A percentile compares a stretch with the other conserved stretches of the same genome.
phyloP scores from a whole-genome alignment of 140 eudicot genomes.

The Cichorium intybus region DNA sequence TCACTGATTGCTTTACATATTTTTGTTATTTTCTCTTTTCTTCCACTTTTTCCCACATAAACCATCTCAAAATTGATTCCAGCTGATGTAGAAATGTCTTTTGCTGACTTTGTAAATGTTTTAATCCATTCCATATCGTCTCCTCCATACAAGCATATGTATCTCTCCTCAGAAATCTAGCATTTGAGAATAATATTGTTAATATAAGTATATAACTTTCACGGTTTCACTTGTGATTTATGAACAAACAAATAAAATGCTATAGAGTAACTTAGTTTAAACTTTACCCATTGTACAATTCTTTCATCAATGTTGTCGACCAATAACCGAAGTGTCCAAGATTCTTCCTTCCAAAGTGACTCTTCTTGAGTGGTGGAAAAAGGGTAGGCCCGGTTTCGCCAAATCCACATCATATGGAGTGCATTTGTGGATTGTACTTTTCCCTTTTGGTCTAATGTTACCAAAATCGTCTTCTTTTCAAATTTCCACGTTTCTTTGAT shows the following conservation, averaged over 20 bases:
- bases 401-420: slow-evolving; percentile 80
- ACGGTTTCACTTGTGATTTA: too few species aligned
- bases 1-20: slow-evolving; percentile 35
- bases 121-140: slow-evolving; percentile 73
- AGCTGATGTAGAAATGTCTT: slow-evolving; percentile 32
- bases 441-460: slow-evolving; percentile 84
- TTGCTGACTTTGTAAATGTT: slow-evolving; percentile 40
- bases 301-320: slow-evolving; percentile 59
- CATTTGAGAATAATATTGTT: slow-evolving; percentile 15
- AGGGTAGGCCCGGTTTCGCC: slow-evolving; percentile 84
- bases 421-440: slow-evolving; percentile 69
- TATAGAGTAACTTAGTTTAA: not conserved
- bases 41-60: slow-evolving; percentile 65
- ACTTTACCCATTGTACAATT: slow-evolving; percentile 57
- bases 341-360: slow-evolving; percentile 61
- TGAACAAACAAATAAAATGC: not conserved
- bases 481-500: slow-evolving; percentile 82
- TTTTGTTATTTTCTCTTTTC: slow-evolving; percentile 52
- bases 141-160: slow-evolving; percentile 90
- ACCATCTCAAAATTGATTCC: slow-evolving; percentile 64
- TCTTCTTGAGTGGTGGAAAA: slow-evolving; percentile 58
- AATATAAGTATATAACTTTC: too few species aligned
- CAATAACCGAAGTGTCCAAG: slow-evolving; percentile 81
- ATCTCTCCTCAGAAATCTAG: slow-evolving; percentile 54
- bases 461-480: slow-evolving; percentile 62